Base-by-base conservation (phyloP, 352 stramenopile species). In the Phytophthora brassicae region DNA sequence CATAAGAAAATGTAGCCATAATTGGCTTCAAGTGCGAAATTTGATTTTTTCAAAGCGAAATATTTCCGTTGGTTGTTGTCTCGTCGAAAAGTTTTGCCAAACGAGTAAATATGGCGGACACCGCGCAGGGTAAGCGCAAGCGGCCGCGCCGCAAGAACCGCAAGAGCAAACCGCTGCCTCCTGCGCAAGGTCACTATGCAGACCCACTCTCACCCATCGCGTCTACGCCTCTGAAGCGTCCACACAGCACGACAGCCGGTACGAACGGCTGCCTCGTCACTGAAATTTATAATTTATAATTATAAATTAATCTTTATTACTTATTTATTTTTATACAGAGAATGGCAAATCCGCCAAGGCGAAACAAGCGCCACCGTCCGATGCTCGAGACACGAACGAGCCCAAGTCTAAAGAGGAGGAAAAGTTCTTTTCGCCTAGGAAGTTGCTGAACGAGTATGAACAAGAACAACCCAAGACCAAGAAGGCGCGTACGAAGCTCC, bases 171-270 rank as follows among this genome's bases (percentile, higher is more conserved):
- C 39, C 57, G 50, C 22, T 35, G 16, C 39, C 24, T 39, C 60
- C 52, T 24, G 49, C 45, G 16, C 62, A 59, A 56, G 85, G 85
- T 4, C 74, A 90, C 69, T 95, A 95, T 45, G 84, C 82, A 1
- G 84, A 95, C 61, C 84, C 82, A 23, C 67, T 79, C 43, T 95
- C 86, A 19, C 86, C 86, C 29, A 95, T 95, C 56, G 84, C 86
- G 29, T 95, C 86, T 9, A 93, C 86, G 50, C 86, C 86, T 19
- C 77, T 95, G 68, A 93, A 95, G 76, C 74, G 79, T 7, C 81
- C 82, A 49, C 81, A 75, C 46, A 78, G 74, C 26, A 77, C 84
- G 38, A 58, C 62, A 24, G 58, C 64, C 66, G 64, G 72, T 86
- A 66, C 53, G 45, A 42, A 41, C 0, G 16, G 22, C 26, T n/a